Percentiles rank a stretch among this genome's conserved stretches.
These are phyloP conservation scores for Lichtheimia ornata DNA, from an alignment of 371 early-diverging fungal genomes.

Conservation along the genomic window DNA sequence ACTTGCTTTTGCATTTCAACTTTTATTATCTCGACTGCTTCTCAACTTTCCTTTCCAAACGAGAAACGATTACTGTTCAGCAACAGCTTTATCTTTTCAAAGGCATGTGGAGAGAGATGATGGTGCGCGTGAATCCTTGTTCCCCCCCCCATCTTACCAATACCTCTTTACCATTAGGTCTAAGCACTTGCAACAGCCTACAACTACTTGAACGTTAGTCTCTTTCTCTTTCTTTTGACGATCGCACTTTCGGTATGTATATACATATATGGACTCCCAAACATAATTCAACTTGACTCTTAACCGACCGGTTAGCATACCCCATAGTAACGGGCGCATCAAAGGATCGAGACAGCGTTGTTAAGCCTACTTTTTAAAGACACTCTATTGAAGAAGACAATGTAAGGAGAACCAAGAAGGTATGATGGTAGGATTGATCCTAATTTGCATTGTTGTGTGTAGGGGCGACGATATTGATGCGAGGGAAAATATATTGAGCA, in stretches of 20 bases:
- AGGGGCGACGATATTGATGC: slow-evolving; percentile 20
- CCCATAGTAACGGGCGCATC: slow-evolving; percentile 1
- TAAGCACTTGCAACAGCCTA: no score
- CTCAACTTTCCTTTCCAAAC: neutral
- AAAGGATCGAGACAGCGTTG: neutral
- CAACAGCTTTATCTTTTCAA: no score
- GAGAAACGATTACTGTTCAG: neutral
- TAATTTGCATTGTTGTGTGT: no score
- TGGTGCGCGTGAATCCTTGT: no score
- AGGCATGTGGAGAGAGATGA: no score
- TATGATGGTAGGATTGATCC: neutral
- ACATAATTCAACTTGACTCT: no score
- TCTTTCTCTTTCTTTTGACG: no score
- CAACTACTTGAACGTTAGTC: no score
- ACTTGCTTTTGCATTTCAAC: neutral
- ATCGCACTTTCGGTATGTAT: no score
- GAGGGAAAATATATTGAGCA: slow-evolving; percentile 38
- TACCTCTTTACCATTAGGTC: no score
- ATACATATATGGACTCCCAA: no score
- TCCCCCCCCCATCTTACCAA: no score
- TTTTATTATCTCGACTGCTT: neutral
- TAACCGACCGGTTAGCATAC: neutral
- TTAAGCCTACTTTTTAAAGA: neutral
- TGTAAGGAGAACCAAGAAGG: neutral
- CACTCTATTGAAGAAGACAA: neutral